Evolutionary conservation across 2,329 filamentous ascomycete genomes (phyloP), one percentile per base, ranked within the genome.

Genomic region (Stagonosporopsis rhizophila): DNA sequence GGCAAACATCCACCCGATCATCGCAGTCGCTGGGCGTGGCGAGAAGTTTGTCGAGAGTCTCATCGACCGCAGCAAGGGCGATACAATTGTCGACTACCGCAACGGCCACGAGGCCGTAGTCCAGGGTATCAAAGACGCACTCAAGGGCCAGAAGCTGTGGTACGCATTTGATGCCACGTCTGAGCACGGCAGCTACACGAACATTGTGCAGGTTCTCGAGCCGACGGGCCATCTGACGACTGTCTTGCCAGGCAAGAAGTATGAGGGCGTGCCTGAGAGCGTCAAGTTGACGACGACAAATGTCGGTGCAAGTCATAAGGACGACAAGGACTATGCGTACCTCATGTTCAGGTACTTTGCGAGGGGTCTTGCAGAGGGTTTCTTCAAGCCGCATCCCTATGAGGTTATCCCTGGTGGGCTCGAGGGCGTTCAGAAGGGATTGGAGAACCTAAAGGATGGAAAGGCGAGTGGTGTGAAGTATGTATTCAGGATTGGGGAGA

Each of bases 391-490:
- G 6, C 83, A 86, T 68, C 81, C 81, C 38, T 71, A 77, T 40
- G 82, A 85, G 69, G 76, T 87, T 12, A 70, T 85, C 1, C 74
- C 79, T 0, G 83, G 84, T 2, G 86, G 85, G 0, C 63, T 89
- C 46, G 77, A 69, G 4, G 84, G 85, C 0, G 71, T 88, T 2
- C 75, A 86, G 65, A 73, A 67, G 30, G 86, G 77, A 0, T 66
- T 89, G 71, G 70, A 72, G 61, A 82, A 85, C 59, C 69, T 90
- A 67, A 84, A 81, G 68, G 79, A 78, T 25, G 87, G 87, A 0
- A 85, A 84, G 71, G 85, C 83, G 20, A 87, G 83, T 65, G 87
- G 81, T 1, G 78, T 85, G 0, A 90, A 90, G 75, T 89, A 87
- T 76, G 82, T 89, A 0, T 85, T 85, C 65, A 77, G 76, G 59